phyloP scores from a whole-genome alignment of 176 grass and related monocot genomes.

The Urochloa ruziziensis region DNA sequence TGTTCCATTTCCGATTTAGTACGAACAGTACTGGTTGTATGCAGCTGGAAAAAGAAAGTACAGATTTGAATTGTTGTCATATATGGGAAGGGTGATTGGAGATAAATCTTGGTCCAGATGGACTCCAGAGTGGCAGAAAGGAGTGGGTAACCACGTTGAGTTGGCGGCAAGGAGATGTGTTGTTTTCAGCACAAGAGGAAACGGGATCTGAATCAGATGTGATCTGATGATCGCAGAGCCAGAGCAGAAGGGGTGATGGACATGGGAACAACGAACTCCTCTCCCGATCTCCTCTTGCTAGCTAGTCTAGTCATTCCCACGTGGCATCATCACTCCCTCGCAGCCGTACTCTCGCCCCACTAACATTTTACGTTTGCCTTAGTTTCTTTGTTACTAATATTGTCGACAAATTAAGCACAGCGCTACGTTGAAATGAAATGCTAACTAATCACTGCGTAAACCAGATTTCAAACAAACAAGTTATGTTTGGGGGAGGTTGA shows the following conservation, averaged over 20 bases:
- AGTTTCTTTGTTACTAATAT: too few species aligned
- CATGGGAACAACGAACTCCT: constrained; percentile 8
- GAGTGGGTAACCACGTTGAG: constrained; percentile 3
- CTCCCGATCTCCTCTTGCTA: too few species aligned
- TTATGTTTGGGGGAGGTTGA: too few species aligned
- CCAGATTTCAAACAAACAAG: too few species aligned
- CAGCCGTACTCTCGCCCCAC: neutral
- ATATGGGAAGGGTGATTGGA: too few species aligned
- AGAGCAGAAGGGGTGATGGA: neutral
- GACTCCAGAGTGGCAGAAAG: neutral
- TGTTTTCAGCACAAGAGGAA: too few species aligned
- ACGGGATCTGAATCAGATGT: neutral
- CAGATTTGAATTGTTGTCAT: neutral
- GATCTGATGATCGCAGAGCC: neutral
- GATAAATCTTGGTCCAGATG: neutral
- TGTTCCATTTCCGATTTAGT: neutral
- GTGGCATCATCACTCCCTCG: constrained; percentile 1
- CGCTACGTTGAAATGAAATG: too few species aligned
- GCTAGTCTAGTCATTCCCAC: constrained; percentile 13
- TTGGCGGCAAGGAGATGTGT: too few species aligned
- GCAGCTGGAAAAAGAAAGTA: neutral
- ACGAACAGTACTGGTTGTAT: neutral
- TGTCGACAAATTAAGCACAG: too few species aligned
- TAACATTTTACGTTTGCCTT: neutral
- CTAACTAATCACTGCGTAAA: too few species aligned